phyloP scores from a whole-genome alignment of 2,329 filamentous ascomycete genomes.

The Ophiocordyceps camponoti-rufipedis region DNA sequence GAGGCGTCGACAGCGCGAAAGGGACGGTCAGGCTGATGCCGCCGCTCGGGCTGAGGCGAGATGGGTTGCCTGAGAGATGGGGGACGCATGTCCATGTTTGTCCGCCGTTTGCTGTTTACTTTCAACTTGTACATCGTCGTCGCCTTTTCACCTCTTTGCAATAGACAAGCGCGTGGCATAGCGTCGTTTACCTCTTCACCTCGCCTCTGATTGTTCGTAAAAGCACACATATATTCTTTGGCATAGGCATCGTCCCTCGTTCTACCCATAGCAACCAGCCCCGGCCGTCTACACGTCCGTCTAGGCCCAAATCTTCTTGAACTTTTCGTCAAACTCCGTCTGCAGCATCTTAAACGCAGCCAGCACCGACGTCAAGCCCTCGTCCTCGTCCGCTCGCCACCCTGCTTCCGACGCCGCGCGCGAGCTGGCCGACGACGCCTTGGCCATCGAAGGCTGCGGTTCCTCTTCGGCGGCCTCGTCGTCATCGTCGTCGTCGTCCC shows the following conservation, averaged over 20 bases:
- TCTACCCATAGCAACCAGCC: neutral
- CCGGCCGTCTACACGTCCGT: neutral
- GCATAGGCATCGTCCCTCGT: neutral
- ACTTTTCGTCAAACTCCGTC: conserved; percentile 44
- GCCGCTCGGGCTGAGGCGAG: conserved; percentile 9
- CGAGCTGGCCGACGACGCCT: neutral
- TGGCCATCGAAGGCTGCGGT: neutral
- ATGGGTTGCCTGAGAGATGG: neutral
- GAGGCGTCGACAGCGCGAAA: conserved; percentile 38
- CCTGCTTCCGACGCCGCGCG: neutral
- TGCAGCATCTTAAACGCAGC: conserved; percentile 38
- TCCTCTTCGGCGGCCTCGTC: neutral
- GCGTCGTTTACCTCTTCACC: too few species aligned
- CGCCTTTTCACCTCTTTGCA: too few species aligned
- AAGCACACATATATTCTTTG: neutral
- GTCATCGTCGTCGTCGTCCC: conserved; percentile 9
- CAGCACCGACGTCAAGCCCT: conserved; percentile 36
- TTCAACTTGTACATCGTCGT: too few species aligned
- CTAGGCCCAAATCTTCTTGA: conserved; percentile 40
- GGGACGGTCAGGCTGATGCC: conserved; percentile 26
- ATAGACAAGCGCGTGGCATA: too few species aligned
- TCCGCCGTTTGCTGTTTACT: too few species aligned
- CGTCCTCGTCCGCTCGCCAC: conserved; percentile 17
- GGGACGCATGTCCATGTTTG: too few species aligned
- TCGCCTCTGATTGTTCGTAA: neutral